Evolutionary conservation across 2,329 filamentous ascomycete species (phyloP).

Genomic region (Aspergillus cejpii): DNA sequence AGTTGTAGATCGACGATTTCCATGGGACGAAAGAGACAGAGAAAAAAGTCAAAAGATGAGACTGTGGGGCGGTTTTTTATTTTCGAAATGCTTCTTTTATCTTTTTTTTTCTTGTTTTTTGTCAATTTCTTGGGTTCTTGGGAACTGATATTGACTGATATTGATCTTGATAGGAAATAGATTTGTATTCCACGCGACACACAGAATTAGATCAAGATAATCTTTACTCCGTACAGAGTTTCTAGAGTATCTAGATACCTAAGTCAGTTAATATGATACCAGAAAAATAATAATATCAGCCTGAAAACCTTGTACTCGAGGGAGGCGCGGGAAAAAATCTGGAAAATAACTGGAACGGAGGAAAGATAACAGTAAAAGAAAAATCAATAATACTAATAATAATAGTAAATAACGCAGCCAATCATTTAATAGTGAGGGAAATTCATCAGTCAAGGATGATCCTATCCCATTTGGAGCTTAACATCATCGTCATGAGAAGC

Average conservation of each 20-base stretch:
- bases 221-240: too few species aligned
- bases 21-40: too few species aligned
- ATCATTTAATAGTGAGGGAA: background rate
- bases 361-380: too few species aligned
- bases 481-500: background rate
- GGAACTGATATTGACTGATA: background rate
- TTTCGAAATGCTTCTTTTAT: background rate
- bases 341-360: background rate
- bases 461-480: background rate
- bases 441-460: background rate
- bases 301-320: constrained; percentile 5
- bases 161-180: background rate
- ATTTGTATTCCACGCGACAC: too few species aligned
- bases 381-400: too few species aligned
- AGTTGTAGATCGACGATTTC: constrained; percentile 1
- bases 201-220: too few species aligned
- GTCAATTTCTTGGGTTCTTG: background rate
- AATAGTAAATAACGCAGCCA: too few species aligned
- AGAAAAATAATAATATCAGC: background rate
- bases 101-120: background rate
- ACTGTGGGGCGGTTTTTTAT: background rate
- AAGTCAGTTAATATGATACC: constrained; percentile 4
- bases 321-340: constrained; percentile 8
- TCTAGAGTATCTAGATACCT: too few species aligned
- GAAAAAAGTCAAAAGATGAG: background rate